Evolutionary conservation across 768 basidiomycete genomes (phyloP).

Genomic region (Macrolepiota fuliginosa): DNA sequence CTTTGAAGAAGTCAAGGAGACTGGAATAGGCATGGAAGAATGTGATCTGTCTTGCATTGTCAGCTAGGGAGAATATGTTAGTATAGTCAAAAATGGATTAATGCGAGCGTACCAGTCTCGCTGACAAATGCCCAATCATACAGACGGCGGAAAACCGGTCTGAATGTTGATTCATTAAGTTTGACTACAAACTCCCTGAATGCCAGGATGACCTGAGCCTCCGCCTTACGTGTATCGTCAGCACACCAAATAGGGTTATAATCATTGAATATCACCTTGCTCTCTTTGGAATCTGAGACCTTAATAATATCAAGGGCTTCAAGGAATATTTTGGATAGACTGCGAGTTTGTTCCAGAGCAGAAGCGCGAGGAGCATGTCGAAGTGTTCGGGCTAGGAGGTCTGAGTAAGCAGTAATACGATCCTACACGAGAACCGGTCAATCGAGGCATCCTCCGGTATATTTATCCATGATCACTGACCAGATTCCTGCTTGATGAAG

Average conservation of each 20-base stretch:
- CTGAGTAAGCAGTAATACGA: slow-evolving; percentile 57
- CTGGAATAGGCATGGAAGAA: slow-evolving; percentile 74
- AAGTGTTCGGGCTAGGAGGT: slow-evolving; percentile 62
- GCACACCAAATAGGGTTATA: too few species aligned
- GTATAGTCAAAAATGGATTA: neutral
- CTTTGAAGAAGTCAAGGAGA: slow-evolving; percentile 89
- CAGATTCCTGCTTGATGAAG: slow-evolving; percentile 23
- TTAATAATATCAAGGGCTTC: slow-evolving; percentile 65
- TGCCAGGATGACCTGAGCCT: slow-evolving; percentile 55
- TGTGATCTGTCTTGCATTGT: slow-evolving; percentile 53
- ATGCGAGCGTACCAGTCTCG: slow-evolving; percentile 38
- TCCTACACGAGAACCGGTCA: slow-evolving; percentile 20
- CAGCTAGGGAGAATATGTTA: slow-evolving; percentile 19
- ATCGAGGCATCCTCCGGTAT: neutral
- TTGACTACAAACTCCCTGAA: slow-evolving; percentile 91
- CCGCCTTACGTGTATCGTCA: slow-evolving; percentile 36
- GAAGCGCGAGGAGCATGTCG: slow-evolving; percentile 61
- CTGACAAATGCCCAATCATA: slow-evolving; percentile 93
- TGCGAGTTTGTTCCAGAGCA: slow-evolving; percentile 63
- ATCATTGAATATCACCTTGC: slow-evolving; percentile 3
- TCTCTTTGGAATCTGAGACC: slow-evolving; percentile 23
- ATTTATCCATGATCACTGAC: slow-evolving; percentile 26
- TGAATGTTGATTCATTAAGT: slow-evolving; percentile 88
- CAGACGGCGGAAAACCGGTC: slow-evolving; percentile 84
- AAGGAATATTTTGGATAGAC: slow-evolving; percentile 76